Evolutionary conservation across 2,329 filamentous ascomycete species (phyloP).

Genomic region (Pestalotiopsis sp.): DNA sequence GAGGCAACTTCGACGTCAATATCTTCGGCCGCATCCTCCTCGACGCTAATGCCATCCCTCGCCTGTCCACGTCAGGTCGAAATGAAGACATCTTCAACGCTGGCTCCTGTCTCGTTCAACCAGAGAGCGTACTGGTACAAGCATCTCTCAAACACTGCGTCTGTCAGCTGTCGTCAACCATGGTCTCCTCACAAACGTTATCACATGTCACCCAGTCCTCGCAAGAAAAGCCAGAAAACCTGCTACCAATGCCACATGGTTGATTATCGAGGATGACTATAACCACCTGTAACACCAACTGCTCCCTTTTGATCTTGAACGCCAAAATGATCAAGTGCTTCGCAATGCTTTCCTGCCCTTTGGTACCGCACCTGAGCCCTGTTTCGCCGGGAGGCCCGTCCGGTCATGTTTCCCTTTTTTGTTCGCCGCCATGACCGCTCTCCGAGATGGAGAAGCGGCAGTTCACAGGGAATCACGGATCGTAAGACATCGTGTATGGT

Average conservation of each 20-base stretch:
- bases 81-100: too few species aligned
- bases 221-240: background rate
- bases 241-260: constrained; percentile 2
- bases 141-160: too few species aligned
- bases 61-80: too few species aligned
- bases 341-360: constrained; percentile 1
- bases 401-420: constrained; percentile 3
- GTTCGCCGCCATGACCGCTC: constrained; percentile 5
- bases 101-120: too few species aligned
- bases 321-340: constrained; percentile 3
- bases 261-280: constrained; percentile 7
- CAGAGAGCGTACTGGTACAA: too few species aligned
- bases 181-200: too few species aligned
- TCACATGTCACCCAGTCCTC: background rate
- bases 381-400: background rate
- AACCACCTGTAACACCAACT: background rate
- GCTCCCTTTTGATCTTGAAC: background rate
- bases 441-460: constrained; percentile 1
- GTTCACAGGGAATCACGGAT: constrained; percentile 7
- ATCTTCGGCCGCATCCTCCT: too few species aligned
- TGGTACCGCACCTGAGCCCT: background rate
- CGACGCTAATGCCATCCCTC: too few species aligned
- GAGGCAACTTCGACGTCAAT: too few species aligned
- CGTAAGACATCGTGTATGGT: constrained; percentile 8
- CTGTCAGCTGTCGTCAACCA: too few species aligned